These are phyloP conservation scores for Mucor indicus DNA, from an alignment of 371 early-diverging fungal genomes.

Conservation along the genomic window DNA sequence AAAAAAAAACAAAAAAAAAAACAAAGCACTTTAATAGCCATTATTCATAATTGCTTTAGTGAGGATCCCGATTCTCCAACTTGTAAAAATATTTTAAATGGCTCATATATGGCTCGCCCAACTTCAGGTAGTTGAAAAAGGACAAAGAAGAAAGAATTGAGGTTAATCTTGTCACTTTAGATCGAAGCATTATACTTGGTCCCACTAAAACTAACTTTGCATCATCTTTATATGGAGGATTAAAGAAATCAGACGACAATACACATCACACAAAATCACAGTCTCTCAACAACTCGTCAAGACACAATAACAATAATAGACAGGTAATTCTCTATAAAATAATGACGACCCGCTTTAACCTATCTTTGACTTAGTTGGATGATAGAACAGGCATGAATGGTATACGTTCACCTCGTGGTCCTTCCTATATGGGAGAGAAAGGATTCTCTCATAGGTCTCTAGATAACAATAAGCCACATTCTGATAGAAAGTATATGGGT, in stretches of 20 bases:
- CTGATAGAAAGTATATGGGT: slow-evolving; percentile 16
- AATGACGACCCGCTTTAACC: slow-evolving; percentile 1
- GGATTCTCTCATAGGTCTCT: slow-evolving; percentile 19
- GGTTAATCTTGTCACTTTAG: slow-evolving; percentile 12
- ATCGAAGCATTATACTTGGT: slow-evolving; percentile 52
- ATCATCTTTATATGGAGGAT: slow-evolving; percentile 48
- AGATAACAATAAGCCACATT: slow-evolving; percentile 9
- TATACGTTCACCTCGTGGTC: slow-evolving; percentile 24
- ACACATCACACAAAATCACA: slow-evolving; percentile 14
- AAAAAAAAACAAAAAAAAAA: background rate
- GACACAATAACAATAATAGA: slow-evolving; percentile 19
- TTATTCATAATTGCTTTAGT: slow-evolving; percentile 9
- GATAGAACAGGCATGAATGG: slow-evolving; percentile 11
- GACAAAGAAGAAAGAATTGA: background rate
- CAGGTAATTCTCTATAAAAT: slow-evolving; percentile 13
- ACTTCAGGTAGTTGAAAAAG: slow-evolving; percentile 5
- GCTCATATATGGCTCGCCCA: slow-evolving; percentile 32
- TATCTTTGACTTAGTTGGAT: slow-evolving; percentile 9
- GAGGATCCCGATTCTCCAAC: slow-evolving; percentile 34
- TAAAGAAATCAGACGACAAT: slow-evolving; percentile 47
- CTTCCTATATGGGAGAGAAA: slow-evolving; percentile 25
- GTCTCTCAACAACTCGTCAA: slow-evolving; percentile 8
- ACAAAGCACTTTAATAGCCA: no score
- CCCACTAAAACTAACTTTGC: slow-evolving; percentile 63
- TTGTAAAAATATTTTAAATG: slow-evolving; percentile 35